Evolutionary conservation across 2,329 filamentous ascomycete genomes (phyloP).

Genomic region (Pseudocercospora eumusae): DNA sequence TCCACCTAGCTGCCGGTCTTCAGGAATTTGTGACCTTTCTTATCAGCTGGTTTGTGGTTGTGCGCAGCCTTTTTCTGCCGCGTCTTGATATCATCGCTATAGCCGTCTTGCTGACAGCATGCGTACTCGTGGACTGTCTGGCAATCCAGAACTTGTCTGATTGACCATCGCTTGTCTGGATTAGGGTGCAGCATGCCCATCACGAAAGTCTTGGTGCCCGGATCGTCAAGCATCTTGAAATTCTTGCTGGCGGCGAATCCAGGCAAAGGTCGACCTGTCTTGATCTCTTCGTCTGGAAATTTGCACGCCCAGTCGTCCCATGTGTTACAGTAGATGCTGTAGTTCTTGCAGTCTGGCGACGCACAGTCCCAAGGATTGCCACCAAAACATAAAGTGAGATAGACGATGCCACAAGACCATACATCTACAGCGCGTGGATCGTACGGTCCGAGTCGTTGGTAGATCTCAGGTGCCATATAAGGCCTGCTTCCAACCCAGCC

Average conservation of each 20-base stretch:
- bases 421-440: constrained; percentile 81
- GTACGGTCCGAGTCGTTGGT: constrained; percentile 65
- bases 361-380: constrained; percentile 75
- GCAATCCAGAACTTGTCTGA: constrained; percentile 65
- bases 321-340: constrained; percentile 63
- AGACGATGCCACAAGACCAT: constrained; percentile 83
- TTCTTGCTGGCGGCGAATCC: constrained; percentile 66
- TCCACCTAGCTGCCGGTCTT: constrained; percentile 12
- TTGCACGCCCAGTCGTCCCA: constrained; percentile 65
- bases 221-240: constrained; percentile 66
- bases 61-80: constrained; percentile 46
- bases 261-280: constrained; percentile 43
- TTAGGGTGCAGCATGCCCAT: constrained; percentile 82
- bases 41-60: constrained; percentile 47
- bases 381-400: constrained; percentile 72
- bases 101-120: constrained; percentile 39
- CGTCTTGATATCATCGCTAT: constrained; percentile 39
- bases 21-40: constrained; percentile 20
- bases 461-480: constrained; percentile 84
- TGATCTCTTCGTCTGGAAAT: constrained; percentile 55
- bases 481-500: constrained; percentile 83
- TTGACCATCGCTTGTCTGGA: constrained; percentile 68
- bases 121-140: constrained; percentile 45
- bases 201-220: constrained; percentile 68
- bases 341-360: constrained; percentile 56